Evolutionary conservation across 805 yeast species (phyloP), one percentile per base, ranked within the genome.

Genomic region (Kurtzmaniella fragi): DNA sequence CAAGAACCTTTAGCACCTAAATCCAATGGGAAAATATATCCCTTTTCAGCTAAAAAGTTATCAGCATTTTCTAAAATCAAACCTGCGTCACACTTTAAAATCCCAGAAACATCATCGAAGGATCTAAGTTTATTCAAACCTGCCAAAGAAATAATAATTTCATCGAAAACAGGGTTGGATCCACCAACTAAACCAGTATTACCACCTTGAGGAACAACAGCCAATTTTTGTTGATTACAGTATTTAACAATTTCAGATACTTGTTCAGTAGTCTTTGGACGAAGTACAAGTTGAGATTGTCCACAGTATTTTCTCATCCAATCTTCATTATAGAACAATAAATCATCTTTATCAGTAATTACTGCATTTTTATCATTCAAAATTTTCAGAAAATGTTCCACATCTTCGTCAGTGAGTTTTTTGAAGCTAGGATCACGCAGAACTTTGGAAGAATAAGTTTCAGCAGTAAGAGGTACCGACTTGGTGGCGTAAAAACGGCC

Each of bases 171-270:
- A 0, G 97, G 96, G 14, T 82, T 78, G 4, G 95, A 84, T 4
- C 97, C 98, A 47, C 97, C 98, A 31, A 90, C 98, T 34, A 90
- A 73, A 20, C 96, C 96, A 1, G 97, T 91, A 63, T 91, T 90
- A 50, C 98, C 98, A 56, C 97, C 96, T 64, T 91, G 97, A 12
- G 98, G 97, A 8, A 88, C 95, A 35, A 90, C 79, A 0, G 97
- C 96, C 23, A 90, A 62, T 43, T 73, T 77, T 35, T 79, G 62
- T 25, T 81, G 85, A 54, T 84, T 84, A 68, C 96, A 87, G 62
- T 88, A 83, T 57, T 78, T 79, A 55, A 91, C 56, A 45, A 91
- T 86, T 50, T 78, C 55, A 2, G 90, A 72, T 13, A 91, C 82
- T 59, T 90, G 90, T 45, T 82, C 79, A 2, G 87, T 78, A 11